Percentiles rank a stretch among this genome's conserved stretches.
phyloP scores from a whole-genome alignment of 805 yeast species.

The Cephaloascus fragrans region DNA sequence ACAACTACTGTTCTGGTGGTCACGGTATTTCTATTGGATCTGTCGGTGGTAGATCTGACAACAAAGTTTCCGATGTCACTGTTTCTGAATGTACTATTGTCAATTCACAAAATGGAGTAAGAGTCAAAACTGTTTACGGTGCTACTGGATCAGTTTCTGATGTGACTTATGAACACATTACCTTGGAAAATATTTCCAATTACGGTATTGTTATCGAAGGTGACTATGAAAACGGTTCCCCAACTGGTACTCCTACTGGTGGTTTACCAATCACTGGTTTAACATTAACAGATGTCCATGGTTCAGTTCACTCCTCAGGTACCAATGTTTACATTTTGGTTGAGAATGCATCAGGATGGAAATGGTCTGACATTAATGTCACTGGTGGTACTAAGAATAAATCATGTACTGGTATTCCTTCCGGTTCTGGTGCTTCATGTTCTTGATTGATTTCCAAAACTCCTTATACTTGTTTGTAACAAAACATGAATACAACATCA shows the following conservation, averaged over 20 bases:
- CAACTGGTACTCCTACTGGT: constrained; percentile 7
- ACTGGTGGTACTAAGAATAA: constrained; percentile 5
- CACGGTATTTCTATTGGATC: constrained; percentile 10
- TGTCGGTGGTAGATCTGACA: constrained; percentile 8
- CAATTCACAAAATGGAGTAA: constrained; percentile 6
- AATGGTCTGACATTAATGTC: constrained; percentile 3
- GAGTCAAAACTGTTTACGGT: constrained; percentile 7
- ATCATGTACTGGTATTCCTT: constrained; percentile 8
- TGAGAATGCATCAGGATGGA: constrained; percentile 7
- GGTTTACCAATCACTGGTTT: constrained; percentile 8
- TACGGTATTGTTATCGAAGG: constrained; percentile 9
- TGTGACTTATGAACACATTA: constrained; percentile 4
- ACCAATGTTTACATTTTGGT: constrained; percentile 5
- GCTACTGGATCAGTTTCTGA: constrained; percentile 7
- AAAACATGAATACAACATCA: background rate
- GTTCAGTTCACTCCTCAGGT: constrained; percentile 6
- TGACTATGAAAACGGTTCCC: constrained; percentile 5
- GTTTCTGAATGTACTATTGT: constrained; percentile 3
- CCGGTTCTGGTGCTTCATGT: constrained; percentile 7
- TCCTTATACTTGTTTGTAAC: background rate
- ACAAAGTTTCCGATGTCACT: constrained; percentile 4
- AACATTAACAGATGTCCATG: constrained; percentile 4
- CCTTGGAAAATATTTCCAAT: constrained; percentile 2
- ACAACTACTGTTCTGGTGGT: constrained; percentile 8
- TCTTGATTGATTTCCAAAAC: constrained; percentile 1